phyloP scores from a whole-genome alignment of 768 basidiomycete species.

The Mycena polygramma region DNA sequence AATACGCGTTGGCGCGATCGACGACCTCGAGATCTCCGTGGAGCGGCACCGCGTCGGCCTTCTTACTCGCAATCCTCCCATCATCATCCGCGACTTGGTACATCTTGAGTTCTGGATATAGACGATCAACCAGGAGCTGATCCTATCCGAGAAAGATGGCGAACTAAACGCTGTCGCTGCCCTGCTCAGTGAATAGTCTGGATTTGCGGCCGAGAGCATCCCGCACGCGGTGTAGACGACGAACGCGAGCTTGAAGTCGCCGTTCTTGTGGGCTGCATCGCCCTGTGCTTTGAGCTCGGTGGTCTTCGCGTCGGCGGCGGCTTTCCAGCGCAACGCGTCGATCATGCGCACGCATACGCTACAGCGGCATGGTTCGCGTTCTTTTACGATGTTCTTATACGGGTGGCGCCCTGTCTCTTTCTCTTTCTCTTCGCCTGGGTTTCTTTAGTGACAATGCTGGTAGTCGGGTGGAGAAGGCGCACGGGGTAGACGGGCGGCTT shows the following conservation, averaged over 20 bases:
- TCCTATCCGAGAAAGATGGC: not conserved
- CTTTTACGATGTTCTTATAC: not conserved
- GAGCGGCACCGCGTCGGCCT: not conserved
- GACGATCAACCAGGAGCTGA: not conserved
- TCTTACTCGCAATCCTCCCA: constrained; percentile 2
- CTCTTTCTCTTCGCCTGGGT: not conserved
- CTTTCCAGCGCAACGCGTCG: not conserved
- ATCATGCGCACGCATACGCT: too few species aligned
- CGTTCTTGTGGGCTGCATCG: constrained; percentile 21
- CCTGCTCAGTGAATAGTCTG: constrained; percentile 31
- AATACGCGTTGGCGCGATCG: constrained; percentile 25
- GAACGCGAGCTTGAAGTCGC: constrained; percentile 33
- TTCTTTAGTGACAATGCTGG: not conserved
- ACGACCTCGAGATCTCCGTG: not conserved
- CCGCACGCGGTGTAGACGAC: constrained; percentile 27
- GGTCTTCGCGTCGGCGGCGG: constrained; percentile 22
- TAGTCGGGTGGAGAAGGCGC: not conserved
- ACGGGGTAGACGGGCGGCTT: too few species aligned
- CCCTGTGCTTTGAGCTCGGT: constrained; percentile 21
- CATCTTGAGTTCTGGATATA: constrained; percentile 26
- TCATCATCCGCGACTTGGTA: constrained; percentile 17
- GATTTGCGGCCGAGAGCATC: constrained; percentile 8
- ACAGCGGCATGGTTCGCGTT: not conserved
- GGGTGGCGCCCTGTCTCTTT: not conserved
- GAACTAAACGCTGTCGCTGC: constrained; percentile 29